Percentiles rank a stretch among this genome's conserved stretches.
Conservation (phyloP, 805 yeast species). For the Candida oleophila region DNA sequence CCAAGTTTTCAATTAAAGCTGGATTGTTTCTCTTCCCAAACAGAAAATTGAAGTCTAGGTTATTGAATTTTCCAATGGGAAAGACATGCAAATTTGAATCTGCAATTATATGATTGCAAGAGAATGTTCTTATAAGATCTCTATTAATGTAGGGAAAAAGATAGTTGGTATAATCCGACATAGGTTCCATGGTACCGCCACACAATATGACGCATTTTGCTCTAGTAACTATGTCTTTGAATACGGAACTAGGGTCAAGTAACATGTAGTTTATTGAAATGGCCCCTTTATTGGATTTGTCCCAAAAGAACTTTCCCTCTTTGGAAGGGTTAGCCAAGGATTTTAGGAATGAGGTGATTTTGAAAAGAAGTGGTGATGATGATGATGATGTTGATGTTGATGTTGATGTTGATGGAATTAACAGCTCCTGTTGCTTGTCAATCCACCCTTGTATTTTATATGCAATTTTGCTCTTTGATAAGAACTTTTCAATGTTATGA, state of each 20-base stretch:
- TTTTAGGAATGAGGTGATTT: constrained; percentile 61
- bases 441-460: constrained; percentile 78
- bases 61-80: constrained; percentile 34
- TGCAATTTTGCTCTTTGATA: constrained; percentile 71
- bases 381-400: constrained; percentile 8
- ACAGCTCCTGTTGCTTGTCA: constrained; percentile 19
- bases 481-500: constrained; percentile 61
- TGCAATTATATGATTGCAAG: constrained; percentile 86
- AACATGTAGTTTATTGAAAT: constrained; percentile 62
- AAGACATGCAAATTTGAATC: constrained; percentile 61
- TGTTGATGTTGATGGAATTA: background rate
- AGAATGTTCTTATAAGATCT: constrained; percentile 48
- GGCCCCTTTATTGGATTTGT: constrained; percentile 24
- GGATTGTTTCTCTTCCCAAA: constrained; percentile 57
- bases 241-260: constrained; percentile 74
- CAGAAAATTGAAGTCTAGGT: constrained; percentile 56
- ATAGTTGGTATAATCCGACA: constrained; percentile 63
- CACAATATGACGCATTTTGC: constrained; percentile 74
- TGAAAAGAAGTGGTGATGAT: constrained; percentile 62
- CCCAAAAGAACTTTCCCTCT: constrained; percentile 81
- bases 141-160: constrained; percentile 56
- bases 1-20: constrained; percentile 49
- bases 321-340: constrained; percentile 69
- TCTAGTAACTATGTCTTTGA: constrained; percentile 62
- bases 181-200: constrained; percentile 96